Evolutionary conservation across 371 early-diverging fungal species (phyloP), one percentile per base, ranked within the genome.

Genomic region (Syncephalastrum contaminatum): DNA sequence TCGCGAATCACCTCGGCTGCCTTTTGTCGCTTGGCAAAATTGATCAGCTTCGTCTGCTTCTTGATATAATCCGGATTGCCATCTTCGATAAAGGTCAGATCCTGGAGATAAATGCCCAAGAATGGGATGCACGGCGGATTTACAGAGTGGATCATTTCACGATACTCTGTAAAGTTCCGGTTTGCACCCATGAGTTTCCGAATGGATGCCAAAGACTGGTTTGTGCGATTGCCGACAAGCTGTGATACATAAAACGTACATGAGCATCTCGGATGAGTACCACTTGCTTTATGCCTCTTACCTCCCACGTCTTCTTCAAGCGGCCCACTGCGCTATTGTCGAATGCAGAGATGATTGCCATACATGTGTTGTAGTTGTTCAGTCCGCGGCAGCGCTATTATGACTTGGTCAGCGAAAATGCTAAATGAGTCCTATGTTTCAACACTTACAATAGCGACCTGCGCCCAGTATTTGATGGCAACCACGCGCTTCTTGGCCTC

Each of bases 41-140:
- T 97, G 75, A 97, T 92, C 22, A 91, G 69, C 15, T 66, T 71
- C 2, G 67, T 69, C 40, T 71, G 71, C 69, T 81, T 73, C 54
- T 66, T 58, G 30, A 93, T 64, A 60, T 80, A 81, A 63, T 94
- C 90, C 12, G 88, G 82, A 71, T 93, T 95, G 39, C 96, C 95
- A 53, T 94, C 94, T 64, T 94, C 92, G 48, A 95, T 89, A 70
- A 96, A 95, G 19, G 94, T 93, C 60, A 97, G 66, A 64, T 97
- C 97, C 55, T 91, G 92, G 30, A 95, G 72, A 59, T 90, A 92
- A 20, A 88, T 81, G 36, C 91, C 95, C 50, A 96, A 75, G 66
- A 94, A 95, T 0, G 97, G 97, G 15, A 96, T 87, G 59, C 93
- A 92, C 0, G 97, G 96, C 45, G 95, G 95, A 60, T 88, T 89